Base-by-base conservation (phyloP, 208 protist species). In the Crithidia brevicula region DNA sequence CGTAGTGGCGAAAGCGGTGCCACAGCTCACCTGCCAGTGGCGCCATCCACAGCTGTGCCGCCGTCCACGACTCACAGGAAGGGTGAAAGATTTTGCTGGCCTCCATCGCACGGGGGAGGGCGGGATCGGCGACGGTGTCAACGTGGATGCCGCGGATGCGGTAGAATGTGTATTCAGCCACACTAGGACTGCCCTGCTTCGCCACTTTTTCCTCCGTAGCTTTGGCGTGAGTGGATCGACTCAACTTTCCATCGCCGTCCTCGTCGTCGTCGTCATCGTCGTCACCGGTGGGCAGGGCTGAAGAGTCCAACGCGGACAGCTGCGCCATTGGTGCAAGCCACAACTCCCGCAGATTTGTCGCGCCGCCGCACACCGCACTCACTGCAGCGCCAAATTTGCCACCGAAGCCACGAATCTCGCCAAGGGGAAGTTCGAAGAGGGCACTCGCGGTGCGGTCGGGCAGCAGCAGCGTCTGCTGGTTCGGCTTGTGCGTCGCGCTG, bases 401-500 rank as follows among this genome's bases (percentile, higher is more conserved):
- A 60, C 91, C 89, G 64, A 93, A 93, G 28, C 83, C 87, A n/a
- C 87, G 78, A 62, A 97, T 70, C 56, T 79, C 72, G 16, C 60
- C 34, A 53, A 91, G 68, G 31, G 64, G 71, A 16, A 85, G 50
- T 47, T 85, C 80, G 72, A 82, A 86, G 31, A 95, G 62, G 7
- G 85, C 78, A 15, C 77, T 81, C n/a, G 78, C 78, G 47, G 75
- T 70, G 53, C 83, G 70, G 61, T 89, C 74, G 18, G 85, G 83
- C 54, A 87, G 64, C 50, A 95, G 74, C 28, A 94, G 50, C 53
- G 89, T 92, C 70, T 97, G 92, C 79, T 94, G 80, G 59, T 86
- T 86, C 31, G 89, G 92, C 66, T 97, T 97, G 77, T 94, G 77
- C 52, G 69, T 74, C 43, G 88, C 84, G 56, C 82, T 88, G 64